Conservation (phyloP, 208 protist species). For the Trypanosoma rangeli region DNA sequence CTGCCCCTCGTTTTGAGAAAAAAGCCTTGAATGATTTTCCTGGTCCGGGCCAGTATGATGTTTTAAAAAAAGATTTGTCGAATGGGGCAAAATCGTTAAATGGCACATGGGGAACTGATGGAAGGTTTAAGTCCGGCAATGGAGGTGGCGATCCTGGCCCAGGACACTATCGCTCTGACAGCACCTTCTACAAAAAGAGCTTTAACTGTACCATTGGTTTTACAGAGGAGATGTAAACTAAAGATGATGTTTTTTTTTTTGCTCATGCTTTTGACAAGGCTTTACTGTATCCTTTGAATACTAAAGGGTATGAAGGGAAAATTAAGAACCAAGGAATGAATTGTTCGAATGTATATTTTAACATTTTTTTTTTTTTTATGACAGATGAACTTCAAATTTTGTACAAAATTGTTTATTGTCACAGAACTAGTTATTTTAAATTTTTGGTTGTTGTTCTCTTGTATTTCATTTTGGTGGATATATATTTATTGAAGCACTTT, state of each 20-base stretch:
- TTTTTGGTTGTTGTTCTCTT: conserved; percentile 7
- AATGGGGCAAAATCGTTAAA: conserved; percentile 14
- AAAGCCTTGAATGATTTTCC: conserved; percentile 9
- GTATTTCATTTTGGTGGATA: background rate
- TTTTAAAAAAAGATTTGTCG: conserved; percentile 5
- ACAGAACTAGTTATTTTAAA: background rate
- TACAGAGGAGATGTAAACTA: conserved; percentile 21
- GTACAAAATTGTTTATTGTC: background rate
- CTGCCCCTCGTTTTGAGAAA: conserved; percentile 28
- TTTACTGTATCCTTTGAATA: background rate
- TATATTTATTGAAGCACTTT: conserved; percentile 3
- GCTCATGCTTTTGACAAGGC: background rate
- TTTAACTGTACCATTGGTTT: conserved; percentile 79
- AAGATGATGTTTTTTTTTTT: background rate
- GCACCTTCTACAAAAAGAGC: conserved; percentile 79
- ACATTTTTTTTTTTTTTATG: background rate
- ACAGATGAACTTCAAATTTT: background rate
- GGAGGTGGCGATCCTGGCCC: conserved; percentile 32
- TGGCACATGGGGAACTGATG: conserved; percentile 60
- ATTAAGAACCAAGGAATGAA: background rate
- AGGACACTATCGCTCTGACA: conserved; percentile 64
- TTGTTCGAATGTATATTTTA: background rate
- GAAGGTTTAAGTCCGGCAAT: conserved; percentile 44
- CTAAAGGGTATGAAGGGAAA: background rate
- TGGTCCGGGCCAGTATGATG: conserved; percentile 57